Base-by-base conservation (phyloP, 495 filamentous ascomycete species). In the Glonium stellatum region DNA sequence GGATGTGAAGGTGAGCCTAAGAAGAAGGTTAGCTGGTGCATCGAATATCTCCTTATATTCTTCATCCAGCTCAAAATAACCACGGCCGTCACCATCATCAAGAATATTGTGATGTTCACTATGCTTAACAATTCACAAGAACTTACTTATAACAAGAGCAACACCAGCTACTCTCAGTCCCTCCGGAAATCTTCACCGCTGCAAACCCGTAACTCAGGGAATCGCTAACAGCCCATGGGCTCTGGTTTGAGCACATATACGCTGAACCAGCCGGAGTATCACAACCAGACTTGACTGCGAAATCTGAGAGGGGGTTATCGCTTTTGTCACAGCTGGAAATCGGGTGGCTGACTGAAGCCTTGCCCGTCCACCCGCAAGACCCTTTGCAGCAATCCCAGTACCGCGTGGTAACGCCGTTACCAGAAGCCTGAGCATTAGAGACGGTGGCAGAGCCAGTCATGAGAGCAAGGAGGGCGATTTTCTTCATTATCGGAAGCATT, bases 341-440 rank as follows among this genome's bases (percentile, higher is more conserved):
- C 2, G 77, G 78, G n/a, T 65, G 64, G 58, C 72, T 78, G 41
- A 78, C 70, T 55, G 76, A 72, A 49, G 77, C 76, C 71, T 86
- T 87, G 51, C 71, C 73, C 34, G 75, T 69, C 84, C 83, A 88
- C 18, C 77, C 79, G 74, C 85, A 88, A 51, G 77, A 80, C 53
- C 83, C 78, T 70, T 87, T 86, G 77, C 83, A 87, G 76, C 84
- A 85, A 71, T 87, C 84, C 84, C 83, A 87, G 75, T 87, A 86
- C 36, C 83, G 78, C 27, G 82, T 86, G 18, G 83, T 85, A 52
- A 69, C 77, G 47, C 82, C 82, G 31, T 62, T 69, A 5, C 36
- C 46, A 52, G 61, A 64, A 51, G 60, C 65, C 18, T 68, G 37
- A n/a, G 66, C 66, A 19, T 57, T 47, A 19, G 63, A 41, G 39